phyloP scores from a whole-genome alignment of 257 asterid genomes.

The Salvia rosmarinus region DNA sequence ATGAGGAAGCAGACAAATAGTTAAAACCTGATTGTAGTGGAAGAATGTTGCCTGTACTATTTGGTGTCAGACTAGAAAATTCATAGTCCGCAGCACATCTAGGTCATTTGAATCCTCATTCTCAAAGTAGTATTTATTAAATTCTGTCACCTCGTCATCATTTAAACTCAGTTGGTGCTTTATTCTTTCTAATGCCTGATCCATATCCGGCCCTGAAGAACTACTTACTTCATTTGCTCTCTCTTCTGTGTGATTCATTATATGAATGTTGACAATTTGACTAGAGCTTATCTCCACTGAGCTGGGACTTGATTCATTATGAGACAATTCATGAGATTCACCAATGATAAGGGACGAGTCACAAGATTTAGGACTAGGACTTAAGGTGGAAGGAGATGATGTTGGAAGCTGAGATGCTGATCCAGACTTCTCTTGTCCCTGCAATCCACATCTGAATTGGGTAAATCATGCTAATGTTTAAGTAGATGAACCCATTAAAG shows the following conservation, averaged over 20 bases:
- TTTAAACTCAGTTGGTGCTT: slow-evolving; percentile 82
- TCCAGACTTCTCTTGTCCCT: slow-evolving; percentile 64
- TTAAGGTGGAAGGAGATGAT: slow-evolving; percentile 49
- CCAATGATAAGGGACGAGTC: slow-evolving; percentile 50
- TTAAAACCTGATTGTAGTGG: slow-evolving; percentile 47
- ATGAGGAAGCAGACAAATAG: slow-evolving; percentile 22
- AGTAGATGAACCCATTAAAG: slow-evolving; percentile 1
- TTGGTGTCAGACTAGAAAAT: slow-evolving; percentile 48
- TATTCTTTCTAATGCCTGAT: slow-evolving; percentile 63
- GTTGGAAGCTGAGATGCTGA: slow-evolving; percentile 53
- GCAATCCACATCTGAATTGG: slow-evolving; percentile 35
- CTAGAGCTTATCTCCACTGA: slow-evolving; percentile 67
- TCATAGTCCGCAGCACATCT: slow-evolving; percentile 46
- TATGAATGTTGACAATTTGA: slow-evolving; percentile 37
- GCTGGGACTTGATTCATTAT: slow-evolving; percentile 59
- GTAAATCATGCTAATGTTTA: slow-evolving; percentile 21
- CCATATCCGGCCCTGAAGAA: slow-evolving; percentile 56
- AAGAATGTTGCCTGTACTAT: slow-evolving; percentile 44
- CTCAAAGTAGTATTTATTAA: slow-evolving; percentile 41
- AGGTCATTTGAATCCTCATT: slow-evolving; percentile 51
- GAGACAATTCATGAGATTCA: slow-evolving; percentile 59
- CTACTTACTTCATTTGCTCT: slow-evolving; percentile 50
- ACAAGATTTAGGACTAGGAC: slow-evolving; percentile 57
- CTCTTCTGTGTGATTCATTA: slow-evolving; percentile 39
- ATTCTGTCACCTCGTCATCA: slow-evolving; percentile 55